Percentiles rank a stretch among this genome's conserved stretches.
phyloP scores from a whole-genome alignment of 108 stramenopile species.

The Nitzschia putrida region DNA sequence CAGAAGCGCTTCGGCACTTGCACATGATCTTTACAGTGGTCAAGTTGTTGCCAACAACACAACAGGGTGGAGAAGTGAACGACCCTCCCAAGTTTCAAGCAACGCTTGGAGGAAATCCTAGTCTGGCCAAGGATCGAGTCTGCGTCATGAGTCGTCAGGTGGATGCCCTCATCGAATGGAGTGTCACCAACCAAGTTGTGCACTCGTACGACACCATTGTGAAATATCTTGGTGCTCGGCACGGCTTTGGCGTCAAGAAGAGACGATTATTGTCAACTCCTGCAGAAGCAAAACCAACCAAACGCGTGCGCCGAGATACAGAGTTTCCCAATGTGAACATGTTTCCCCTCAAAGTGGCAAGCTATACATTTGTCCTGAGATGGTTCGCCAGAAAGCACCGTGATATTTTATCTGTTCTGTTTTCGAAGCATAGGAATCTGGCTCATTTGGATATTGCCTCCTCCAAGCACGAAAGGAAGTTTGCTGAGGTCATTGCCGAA shows the following conservation, averaged over 20 bases:
- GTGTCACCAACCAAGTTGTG: conserved; percentile 48
- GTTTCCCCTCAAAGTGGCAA: conserved; percentile 22
- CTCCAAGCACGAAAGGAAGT: background rate
- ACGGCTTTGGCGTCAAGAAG: background rate
- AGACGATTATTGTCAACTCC: background rate
- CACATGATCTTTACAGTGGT: conserved; percentile 36
- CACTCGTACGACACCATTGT: conserved; percentile 28
- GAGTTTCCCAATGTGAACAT: background rate
- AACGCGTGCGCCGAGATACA: conserved; percentile 1
- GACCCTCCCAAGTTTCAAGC: conserved; percentile 14
- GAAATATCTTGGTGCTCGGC: conserved; percentile 4
- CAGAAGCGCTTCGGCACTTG: conserved; percentile 43
- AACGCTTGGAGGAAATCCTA: conserved; percentile 39
- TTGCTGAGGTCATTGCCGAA: background rate
- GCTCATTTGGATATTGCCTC: conserved; percentile 14
- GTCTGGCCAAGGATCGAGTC: background rate
- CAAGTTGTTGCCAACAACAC: conserved; percentile 1
- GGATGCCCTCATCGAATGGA: conserved; percentile 47
- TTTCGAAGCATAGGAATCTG: conserved; percentile 8
- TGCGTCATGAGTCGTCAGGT: conserved; percentile 10
- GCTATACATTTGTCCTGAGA: conserved; percentile 35
- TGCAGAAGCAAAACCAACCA: background rate
- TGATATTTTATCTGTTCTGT: conserved; percentile 12
- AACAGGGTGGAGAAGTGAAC: background rate
- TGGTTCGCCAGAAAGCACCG: conserved; percentile 50